Evolutionary conservation across 2,329 filamentous ascomycete genomes (phyloP), one percentile per base, ranked within the genome.

Genomic region (Neopestalotiopsis sp.): DNA sequence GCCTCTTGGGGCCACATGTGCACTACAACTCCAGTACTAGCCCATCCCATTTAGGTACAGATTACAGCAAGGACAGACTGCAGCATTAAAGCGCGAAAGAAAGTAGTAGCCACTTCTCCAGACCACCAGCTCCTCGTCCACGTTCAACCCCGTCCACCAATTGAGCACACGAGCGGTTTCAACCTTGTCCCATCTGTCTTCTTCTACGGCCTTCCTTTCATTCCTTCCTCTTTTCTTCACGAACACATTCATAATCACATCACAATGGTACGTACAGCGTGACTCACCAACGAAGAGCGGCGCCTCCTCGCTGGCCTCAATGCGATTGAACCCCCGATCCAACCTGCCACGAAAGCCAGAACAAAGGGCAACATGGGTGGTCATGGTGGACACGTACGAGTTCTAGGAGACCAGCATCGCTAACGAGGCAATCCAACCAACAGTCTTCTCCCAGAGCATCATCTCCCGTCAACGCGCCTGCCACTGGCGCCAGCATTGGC

Each of bases 401-500:
- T 17, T 3, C 30, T 4, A 40, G 12, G 32, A 34, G 20, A 40
- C 3, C 28, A 38, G 10, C 14, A 6, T 28, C 30, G 59, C 28
- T 38, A 17, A 40, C 34, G 10, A 13, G 32, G 13, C 28, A 4
- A 28, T 28, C 3, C 3, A 34, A 49, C 9, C 6, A 66, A 28
- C 73, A 89, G 87, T 88, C 88, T 80, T 89, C 88, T 73, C 86
- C 88, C 70, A 86, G 88, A 72, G 79, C 89, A 68, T 84, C 88
- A 65, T 91, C 91, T 63, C 90, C 90, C 70, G 83, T 81, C 72
- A 85, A 84, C 78, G 83, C 84, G 72, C 79, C 87, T 74, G 86
- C 89, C 74, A 88, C 88, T 69, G 93, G 92, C 82, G 87, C 90
- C 70, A 90, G 88, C 79, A 88, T 91, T 78, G 90, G 88, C 78